Evolutionary conservation across 2,329 filamentous ascomycete genomes (phyloP).

Genomic region (Exutisphaerella laricina): DNA sequence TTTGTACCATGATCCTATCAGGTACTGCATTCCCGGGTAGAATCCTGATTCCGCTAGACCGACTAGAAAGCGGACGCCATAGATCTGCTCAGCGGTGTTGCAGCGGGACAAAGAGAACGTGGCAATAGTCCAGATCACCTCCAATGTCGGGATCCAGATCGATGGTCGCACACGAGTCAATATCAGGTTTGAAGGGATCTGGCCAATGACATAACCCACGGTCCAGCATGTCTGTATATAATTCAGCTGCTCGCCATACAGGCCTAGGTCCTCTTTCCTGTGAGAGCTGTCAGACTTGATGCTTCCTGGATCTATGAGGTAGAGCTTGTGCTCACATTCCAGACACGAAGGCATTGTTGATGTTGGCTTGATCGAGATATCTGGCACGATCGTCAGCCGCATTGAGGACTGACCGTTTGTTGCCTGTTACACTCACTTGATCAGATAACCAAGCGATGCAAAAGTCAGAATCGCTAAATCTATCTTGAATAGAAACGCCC

Average conservation of each 20-base stretch:
- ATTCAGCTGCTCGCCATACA: conserved; percentile 52
- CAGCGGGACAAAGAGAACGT: conserved; percentile 41
- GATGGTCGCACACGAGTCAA: conserved; percentile 45
- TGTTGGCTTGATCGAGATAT: conserved; percentile 36
- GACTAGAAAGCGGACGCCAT: conserved; percentile 46
- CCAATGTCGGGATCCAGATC: conserved; percentile 46
- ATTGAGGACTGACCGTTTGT: neutral
- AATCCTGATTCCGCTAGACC: conserved; percentile 48
- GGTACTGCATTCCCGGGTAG: conserved; percentile 50
- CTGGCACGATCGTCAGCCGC: neutral
- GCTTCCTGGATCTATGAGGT: too few relatives aligned
- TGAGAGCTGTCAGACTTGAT: neutral
- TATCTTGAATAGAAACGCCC: conserved; percentile 46
- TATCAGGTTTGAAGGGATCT: conserved; percentile 45
- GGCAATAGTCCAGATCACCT: conserved; percentile 45
- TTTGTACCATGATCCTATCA: conserved; percentile 50
- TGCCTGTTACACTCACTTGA: conserved; percentile 32
- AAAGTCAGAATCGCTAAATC: conserved; percentile 32
- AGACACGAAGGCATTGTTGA: conserved; percentile 44
- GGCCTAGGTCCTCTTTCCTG: conserved; percentile 44
- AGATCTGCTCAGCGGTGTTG: conserved; percentile 40
- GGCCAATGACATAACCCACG: conserved; percentile 44
- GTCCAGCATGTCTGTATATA: conserved; percentile 54
- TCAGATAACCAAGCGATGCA: conserved; percentile 39
- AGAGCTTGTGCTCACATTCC: conserved; percentile 38